A percentile compares a stretch with the other conserved stretches of the same genome.
phyloP scores from a whole-genome alignment of 495 filamentous ascomycete genomes.

The Aeminium ludgeri region DNA sequence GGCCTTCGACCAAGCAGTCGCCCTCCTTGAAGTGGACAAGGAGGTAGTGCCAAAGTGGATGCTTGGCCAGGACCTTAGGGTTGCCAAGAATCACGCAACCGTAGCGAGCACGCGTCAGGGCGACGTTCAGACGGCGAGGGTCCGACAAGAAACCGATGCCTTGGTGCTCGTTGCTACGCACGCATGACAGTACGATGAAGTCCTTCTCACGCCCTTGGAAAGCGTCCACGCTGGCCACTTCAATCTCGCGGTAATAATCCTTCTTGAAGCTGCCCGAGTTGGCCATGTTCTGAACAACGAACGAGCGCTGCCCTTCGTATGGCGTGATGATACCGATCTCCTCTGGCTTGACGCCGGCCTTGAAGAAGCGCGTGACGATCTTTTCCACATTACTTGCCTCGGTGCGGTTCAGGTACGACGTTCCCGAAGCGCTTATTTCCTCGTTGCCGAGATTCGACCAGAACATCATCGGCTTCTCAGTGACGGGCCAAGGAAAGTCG shows the following conservation, averaged over 20 bases:
- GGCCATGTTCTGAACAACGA: constrained; percentile 98
- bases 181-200: constrained; percentile 95
- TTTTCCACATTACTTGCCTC: constrained; percentile 96
- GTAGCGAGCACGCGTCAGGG: constrained; percentile 90
- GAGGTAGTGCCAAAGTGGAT: constrained; percentile 94
- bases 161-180: constrained; percentile 97
- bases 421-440: constrained; percentile 94
- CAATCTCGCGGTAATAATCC: constrained; percentile 96
- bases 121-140: constrained; percentile 96
- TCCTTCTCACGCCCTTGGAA: constrained; percentile 99
- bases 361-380: constrained; percentile 97
- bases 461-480: constrained; percentile 97
- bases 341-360: constrained; percentile 81
- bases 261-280: constrained; percentile 94
- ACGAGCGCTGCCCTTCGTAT: constrained; percentile 96
- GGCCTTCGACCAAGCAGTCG: constrained; percentile 90
- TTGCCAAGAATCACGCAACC: constrained; percentile 93
- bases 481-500: constrained; percentile 95
- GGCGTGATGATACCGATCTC: constrained; percentile 97
- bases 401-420: constrained; percentile 93
- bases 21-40: constrained; percentile 94
- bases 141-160: constrained; percentile 98
- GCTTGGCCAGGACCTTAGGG: constrained; percentile 93
- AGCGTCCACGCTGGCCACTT: constrained; percentile 94
- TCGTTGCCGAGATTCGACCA: constrained; percentile 97